Evolutionary conservation across 768 basidiomycete genomes (phyloP).

Genomic region (Termitomyces titanicus): DNA sequence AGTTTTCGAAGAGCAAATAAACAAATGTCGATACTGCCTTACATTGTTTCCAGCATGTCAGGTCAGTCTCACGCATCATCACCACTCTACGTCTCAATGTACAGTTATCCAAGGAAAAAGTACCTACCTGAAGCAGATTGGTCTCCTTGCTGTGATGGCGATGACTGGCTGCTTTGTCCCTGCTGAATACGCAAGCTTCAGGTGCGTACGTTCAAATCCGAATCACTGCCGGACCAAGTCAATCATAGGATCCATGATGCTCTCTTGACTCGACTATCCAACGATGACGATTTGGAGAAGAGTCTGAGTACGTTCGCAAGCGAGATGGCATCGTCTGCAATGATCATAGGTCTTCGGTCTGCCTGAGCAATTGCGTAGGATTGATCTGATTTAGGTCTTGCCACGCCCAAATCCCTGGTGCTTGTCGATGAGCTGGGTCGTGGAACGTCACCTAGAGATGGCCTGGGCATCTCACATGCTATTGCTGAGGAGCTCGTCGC

Average conservation of each 20-base stretch:
- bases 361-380: background rate
- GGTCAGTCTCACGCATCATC: slow-evolving; percentile 20
- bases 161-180: slow-evolving; percentile 92
- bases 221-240: background rate
- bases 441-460: slow-evolving; percentile 85
- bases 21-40: background rate
- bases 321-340: slow-evolving; percentile 90
- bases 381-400: slow-evolving; percentile 47
- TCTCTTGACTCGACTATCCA: slow-evolving; percentile 83
- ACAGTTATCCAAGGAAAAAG: slow-evolving; percentile 63
- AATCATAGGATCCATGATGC: slow-evolving; percentile 69
- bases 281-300: slow-evolving; percentile 90
- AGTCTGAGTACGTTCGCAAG: slow-evolving; percentile 91
- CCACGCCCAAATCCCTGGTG: slow-evolving; percentile 67
- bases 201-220: slow-evolving; percentile 33
- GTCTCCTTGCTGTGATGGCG: slow-evolving; percentile 78
- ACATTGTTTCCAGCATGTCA: slow-evolving; percentile 35
- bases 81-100: background rate
- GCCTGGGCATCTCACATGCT: slow-evolving; percentile 77
- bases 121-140: slow-evolving; percentile 88
- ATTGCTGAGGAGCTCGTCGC: slow-evolving; percentile 76
- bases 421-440: slow-evolving; percentile 92
- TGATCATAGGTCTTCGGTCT: slow-evolving; percentile 68
- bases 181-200: slow-evolving; percentile 89
- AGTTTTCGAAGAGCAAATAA: slow-evolving; percentile 20